Evolutionary conservation across 768 basidiomycete species (phyloP).

Genomic region (Suillus bovinus): DNA sequence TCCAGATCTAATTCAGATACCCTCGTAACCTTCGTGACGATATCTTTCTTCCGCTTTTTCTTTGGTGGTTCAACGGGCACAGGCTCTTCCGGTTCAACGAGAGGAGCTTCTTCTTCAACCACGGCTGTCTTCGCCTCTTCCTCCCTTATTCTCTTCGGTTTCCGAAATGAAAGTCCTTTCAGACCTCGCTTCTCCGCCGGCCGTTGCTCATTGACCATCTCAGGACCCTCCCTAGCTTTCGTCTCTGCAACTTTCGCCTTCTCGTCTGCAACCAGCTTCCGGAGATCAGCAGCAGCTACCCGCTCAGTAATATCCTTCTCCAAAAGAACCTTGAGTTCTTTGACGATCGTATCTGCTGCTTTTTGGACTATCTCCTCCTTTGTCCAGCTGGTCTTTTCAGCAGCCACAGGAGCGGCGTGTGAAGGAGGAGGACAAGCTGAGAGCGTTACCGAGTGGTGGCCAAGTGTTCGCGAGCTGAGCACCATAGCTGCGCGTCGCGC

Average conservation of each 20-base stretch:
- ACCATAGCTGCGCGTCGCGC: conserved; percentile 72
- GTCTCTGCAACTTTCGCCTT: conserved; percentile 38
- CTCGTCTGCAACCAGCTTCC: conserved; percentile 53
- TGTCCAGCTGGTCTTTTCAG: conserved; percentile 49
- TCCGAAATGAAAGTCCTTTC: conserved; percentile 48
- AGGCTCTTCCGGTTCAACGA: conserved; percentile 34
- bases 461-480: conserved; percentile 56
- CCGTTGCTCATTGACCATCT: conserved; percentile 45
- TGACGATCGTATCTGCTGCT: conserved; percentile 56
- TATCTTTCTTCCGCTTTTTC: conserved; percentile 60
- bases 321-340: conserved; percentile 54
- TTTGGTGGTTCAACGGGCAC: conserved; percentile 45
- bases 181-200: conserved; percentile 45
- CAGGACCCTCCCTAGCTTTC: conserved; percentile 26
- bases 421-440: conserved; percentile 43
- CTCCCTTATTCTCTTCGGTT: conserved; percentile 39
- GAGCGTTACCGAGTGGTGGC: conserved; percentile 58
- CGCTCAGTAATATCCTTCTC: conserved; percentile 69
- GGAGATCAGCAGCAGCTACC: conserved; percentile 54
- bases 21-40: conserved; percentile 32
- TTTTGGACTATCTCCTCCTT: conserved; percentile 52
- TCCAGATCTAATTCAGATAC: conserved; percentile 50
- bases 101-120: conserved; percentile 27
- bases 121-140: conserved; percentile 30
- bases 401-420: conserved; percentile 32